A percentile compares a stretch with the other conserved stretches of the same genome.
These are phyloP conservation scores for Tetrapyrgos nigripes DNA, from an alignment of 1,284 basidiomycete species.

Conservation along the genomic window DNA sequence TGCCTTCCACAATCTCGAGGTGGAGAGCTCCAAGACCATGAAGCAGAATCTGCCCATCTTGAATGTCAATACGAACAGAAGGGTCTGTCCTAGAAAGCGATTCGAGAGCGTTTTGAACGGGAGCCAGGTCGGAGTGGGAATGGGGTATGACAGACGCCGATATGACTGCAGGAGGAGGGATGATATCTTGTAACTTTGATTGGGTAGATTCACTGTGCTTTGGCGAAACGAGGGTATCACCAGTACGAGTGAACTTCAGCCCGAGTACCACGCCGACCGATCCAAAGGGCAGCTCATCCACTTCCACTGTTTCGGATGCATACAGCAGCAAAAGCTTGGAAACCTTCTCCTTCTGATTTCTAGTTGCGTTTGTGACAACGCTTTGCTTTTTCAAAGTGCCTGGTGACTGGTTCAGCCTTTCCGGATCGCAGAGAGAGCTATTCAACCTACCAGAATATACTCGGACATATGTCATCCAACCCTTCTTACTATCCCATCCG, in stretches of 20 bases:
- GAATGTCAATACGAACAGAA: constrained; percentile 76
- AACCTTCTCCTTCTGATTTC: constrained; percentile 74
- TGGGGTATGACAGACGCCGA: constrained; percentile 83
- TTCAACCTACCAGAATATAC: constrained; percentile 78
- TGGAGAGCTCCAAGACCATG: constrained; percentile 88
- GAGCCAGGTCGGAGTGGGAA: constrained; percentile 79
- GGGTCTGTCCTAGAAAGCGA: constrained; percentile 87
- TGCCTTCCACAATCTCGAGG: constrained; percentile 85
- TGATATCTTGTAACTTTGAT: constrained; percentile 67
- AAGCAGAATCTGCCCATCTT: constrained; percentile 84
- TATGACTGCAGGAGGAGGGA: constrained; percentile 78
- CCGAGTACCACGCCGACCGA: constrained; percentile 88
- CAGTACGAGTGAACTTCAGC: constrained; percentile 83
- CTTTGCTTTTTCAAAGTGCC: constrained; percentile 73
- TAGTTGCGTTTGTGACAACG: constrained; percentile 70
- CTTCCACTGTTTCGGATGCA: constrained; percentile 80
- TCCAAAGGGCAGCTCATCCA: constrained; percentile 82
- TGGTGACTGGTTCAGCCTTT: constrained; percentile 33
- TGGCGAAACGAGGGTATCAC: constrained; percentile 79
- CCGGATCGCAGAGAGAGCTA: background rate
- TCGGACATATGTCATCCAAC: constrained; percentile 92
- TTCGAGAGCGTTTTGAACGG: constrained; percentile 77
- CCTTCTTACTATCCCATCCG: constrained; percentile 81
- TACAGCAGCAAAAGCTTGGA: constrained; percentile 85
- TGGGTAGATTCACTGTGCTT: constrained; percentile 41